Evolutionary conservation across 2,329 filamentous ascomycete species (phyloP).

Genomic region (Westerdykella sp.): DNA sequence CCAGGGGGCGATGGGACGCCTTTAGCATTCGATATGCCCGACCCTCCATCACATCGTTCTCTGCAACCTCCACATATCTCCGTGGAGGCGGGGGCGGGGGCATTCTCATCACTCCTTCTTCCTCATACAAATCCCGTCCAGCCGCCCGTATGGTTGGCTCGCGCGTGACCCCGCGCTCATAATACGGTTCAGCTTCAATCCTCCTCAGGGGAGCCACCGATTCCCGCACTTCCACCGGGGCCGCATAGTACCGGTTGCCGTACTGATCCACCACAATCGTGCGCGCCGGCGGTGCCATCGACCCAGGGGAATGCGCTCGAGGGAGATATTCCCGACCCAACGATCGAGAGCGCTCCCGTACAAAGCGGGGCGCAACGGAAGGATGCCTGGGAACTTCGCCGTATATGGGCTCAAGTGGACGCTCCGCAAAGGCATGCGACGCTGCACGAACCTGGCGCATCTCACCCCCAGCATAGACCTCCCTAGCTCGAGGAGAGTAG

Average conservation of each 20-base stretch:
- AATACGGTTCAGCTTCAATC: constrained; percentile 53
- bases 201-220: constrained; percentile 48
- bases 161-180: constrained; percentile 57
- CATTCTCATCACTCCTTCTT: constrained; percentile 34
- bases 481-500: constrained; percentile 34
- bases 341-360: constrained; percentile 40
- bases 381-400: constrained; percentile 37
- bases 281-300: constrained; percentile 47
- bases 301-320: constrained; percentile 31
- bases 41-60: constrained; percentile 49
- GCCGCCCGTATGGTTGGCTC: constrained; percentile 47
- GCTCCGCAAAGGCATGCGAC: constrained; percentile 40
- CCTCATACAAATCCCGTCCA: constrained; percentile 45
- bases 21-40: constrained; percentile 54
- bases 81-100: constrained; percentile 44
- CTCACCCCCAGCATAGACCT: constrained; percentile 36
- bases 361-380: constrained; percentile 32
- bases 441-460: constrained; percentile 35
- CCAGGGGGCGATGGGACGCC: constrained; percentile 48
- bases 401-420: constrained; percentile 29
- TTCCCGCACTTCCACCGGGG: constrained; percentile 45
- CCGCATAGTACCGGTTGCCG: constrained; percentile 70
- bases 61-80: constrained; percentile 54
- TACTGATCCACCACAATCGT: constrained; percentile 76
- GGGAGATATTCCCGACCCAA: constrained; percentile 37